phyloP scores from a whole-genome alignment of 257 asterid genomes.

The Gentiana straminea region DNA sequence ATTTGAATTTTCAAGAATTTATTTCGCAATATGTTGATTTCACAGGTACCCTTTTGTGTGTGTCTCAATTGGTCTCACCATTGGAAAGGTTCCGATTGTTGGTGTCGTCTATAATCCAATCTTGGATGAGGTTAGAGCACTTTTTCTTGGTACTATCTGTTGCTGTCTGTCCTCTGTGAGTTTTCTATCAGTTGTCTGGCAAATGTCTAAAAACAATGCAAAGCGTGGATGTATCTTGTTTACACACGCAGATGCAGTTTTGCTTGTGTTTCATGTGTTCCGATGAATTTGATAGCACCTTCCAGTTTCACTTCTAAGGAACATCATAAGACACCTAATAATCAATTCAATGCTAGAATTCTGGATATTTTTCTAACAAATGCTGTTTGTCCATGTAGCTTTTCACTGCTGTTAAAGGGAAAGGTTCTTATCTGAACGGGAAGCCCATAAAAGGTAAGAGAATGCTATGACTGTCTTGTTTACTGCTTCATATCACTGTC shows the following conservation, averaged over 20 bases:
- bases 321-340: too few species aligned
- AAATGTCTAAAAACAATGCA: too few species aligned
- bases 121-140: constrained; percentile 58
- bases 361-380: too few species aligned
- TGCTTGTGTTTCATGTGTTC: too few species aligned
- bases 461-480: constrained; percentile 3
- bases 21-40: constrained; percentile 10
- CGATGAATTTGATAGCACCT: too few species aligned
- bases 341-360: too few species aligned
- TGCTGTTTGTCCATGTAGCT: constrained; percentile 31
- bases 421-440: constrained; percentile 75
- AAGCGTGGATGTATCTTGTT: too few species aligned
- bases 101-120: constrained; percentile 88
- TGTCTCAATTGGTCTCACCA: constrained; percentile 78
- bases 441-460: constrained; percentile 54
- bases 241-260: too few species aligned
- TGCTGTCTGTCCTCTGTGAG: too few species aligned
- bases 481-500: neutral
- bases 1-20: constrained; percentile 4
- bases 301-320: too few species aligned
- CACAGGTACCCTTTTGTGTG: constrained; percentile 83
- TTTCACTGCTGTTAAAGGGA: constrained; percentile 56
- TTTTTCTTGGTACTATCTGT: neutral
- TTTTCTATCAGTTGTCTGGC: too few species aligned
- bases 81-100: constrained; percentile 55